Conservation (phyloP, 495 filamentous ascomycete species). For the Parmelia sp. region DNA sequence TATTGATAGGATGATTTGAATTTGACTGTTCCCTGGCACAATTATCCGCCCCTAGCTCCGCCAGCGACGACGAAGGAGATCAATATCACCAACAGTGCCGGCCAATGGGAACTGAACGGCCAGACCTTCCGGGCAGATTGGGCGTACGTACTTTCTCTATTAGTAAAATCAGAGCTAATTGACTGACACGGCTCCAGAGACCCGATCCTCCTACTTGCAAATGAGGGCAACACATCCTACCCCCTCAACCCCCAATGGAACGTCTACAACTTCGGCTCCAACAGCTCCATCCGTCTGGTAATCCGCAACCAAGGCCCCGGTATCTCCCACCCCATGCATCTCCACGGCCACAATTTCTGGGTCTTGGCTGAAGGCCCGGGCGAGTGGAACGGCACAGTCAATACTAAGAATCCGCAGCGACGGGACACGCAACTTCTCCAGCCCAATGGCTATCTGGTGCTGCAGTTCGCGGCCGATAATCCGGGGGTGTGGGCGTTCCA, state of each 20-base stretch:
- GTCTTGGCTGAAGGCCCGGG: conserved; percentile 28
- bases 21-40: too few relatives aligned
- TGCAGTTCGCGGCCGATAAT: conserved; percentile 51
- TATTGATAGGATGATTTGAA: too few relatives aligned
- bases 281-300: conserved; percentile 46
- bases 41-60: too few relatives aligned
- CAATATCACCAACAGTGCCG: too few relatives aligned
- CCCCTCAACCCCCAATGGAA: conserved; percentile 39
- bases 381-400: conserved; percentile 24
- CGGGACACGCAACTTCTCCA: conserved; percentile 13
- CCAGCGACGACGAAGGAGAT: too few relatives aligned
- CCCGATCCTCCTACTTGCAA: conserved; percentile 46
- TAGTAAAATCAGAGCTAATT: too few relatives aligned
- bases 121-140: neutral
- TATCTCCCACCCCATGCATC: conserved; percentile 31
- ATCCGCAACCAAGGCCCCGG: conserved; percentile 38
- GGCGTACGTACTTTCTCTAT: too few relatives aligned
- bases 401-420: conserved; percentile 15
- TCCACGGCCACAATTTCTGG: conserved; percentile 36
- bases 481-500: conserved; percentile 51
- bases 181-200: conserved; percentile 35
- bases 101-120: too few relatives aligned
- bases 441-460: conserved; percentile 39
- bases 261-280: conserved; percentile 42
- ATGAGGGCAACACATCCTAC: conserved; percentile 42